A percentile compares a stretch with the other conserved stretches of the same genome.
These are phyloP conservation scores for Ettlia oleoabundans DNA, from an alignment of 139 green algal species.

Conservation along the genomic window DNA sequence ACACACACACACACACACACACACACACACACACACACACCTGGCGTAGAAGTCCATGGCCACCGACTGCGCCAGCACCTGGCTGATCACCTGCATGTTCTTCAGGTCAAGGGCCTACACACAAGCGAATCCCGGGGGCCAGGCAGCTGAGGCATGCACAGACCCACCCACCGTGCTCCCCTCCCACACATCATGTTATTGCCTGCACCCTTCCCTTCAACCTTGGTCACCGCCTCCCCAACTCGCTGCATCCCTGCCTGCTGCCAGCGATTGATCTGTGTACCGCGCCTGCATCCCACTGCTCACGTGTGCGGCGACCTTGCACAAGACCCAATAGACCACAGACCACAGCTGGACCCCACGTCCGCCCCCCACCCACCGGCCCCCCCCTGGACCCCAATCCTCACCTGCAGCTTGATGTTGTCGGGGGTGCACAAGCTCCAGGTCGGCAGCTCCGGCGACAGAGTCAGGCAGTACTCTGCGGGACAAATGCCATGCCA, in stretches of 20 bases:
- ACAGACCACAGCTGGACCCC: too few species aligned
- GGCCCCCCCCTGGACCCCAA: not conserved
- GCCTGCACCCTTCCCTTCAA: too few species aligned
- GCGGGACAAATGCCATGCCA: not conserved
- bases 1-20: not conserved
- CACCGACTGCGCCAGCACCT: slow-evolving; percentile 67
- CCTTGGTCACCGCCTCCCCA: too few species aligned
- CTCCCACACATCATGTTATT: too few species aligned
- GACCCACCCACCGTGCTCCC: too few species aligned
- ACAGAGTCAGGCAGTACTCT: slow-evolving; percentile 35
- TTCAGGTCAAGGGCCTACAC: slow-evolving; percentile 53
- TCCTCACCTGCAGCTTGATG: slow-evolving; percentile 26
- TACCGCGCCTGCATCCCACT: too few species aligned
- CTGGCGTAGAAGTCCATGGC: slow-evolving; percentile 67
- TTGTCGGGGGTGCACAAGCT: slow-evolving; percentile 27
- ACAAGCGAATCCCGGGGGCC: too few species aligned
- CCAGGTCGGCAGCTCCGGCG: not conserved
- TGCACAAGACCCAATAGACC: too few species aligned
- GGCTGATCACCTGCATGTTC: slow-evolving; percentile 63
- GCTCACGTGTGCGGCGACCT: too few species aligned
- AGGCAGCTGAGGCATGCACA: too few species aligned
- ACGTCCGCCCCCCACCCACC: not conserved
- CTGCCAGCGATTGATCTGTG: too few species aligned
- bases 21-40: slow-evolving; percentile 2
- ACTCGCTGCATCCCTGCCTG: too few species aligned